These are phyloP conservation scores for Handroanthus guayacan DNA, from an alignment of 257 asterid genomes.

Conservation along the genomic window DNA sequence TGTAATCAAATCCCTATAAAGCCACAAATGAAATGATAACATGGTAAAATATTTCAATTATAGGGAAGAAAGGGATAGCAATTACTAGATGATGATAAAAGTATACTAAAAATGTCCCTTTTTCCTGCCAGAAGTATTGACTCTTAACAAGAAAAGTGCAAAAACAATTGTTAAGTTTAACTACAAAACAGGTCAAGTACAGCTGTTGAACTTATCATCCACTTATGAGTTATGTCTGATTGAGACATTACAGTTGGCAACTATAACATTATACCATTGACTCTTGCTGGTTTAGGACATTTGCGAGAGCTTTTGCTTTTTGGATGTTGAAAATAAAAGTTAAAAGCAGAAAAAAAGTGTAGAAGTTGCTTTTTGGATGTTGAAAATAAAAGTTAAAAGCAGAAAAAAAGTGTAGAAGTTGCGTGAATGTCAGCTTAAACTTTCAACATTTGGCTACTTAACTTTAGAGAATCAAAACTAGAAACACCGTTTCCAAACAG, in stretches of 20 bases:
- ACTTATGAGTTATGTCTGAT: constrained; percentile 17
- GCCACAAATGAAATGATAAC: not conserved
- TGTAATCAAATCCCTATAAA: too few species aligned
- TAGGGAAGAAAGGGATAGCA: not conserved
- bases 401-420: too few species aligned
- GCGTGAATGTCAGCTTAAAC: too few species aligned
- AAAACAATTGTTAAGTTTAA: not conserved
- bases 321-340: too few species aligned
- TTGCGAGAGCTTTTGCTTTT: not conserved
- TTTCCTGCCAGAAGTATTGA: not conserved
- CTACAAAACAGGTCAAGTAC: constrained; percentile 3
- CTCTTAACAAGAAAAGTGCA: not conserved
- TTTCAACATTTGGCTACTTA: too few species aligned
- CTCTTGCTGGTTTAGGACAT: too few species aligned
- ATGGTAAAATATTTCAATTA: not conserved
- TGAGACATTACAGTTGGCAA: not conserved
- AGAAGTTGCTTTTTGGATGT: too few species aligned
- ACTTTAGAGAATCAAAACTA: too few species aligned
- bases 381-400: too few species aligned
- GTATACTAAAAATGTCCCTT: not conserved
- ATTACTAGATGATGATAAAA: not conserved
- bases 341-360: too few species aligned
- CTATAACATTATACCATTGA: too few species aligned
- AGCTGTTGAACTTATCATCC: constrained; percentile 8
- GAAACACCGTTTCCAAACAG: too few species aligned